Base-by-base conservation (phyloP, 495 filamentous ascomycete species). In the Monascus purpureus region DNA sequence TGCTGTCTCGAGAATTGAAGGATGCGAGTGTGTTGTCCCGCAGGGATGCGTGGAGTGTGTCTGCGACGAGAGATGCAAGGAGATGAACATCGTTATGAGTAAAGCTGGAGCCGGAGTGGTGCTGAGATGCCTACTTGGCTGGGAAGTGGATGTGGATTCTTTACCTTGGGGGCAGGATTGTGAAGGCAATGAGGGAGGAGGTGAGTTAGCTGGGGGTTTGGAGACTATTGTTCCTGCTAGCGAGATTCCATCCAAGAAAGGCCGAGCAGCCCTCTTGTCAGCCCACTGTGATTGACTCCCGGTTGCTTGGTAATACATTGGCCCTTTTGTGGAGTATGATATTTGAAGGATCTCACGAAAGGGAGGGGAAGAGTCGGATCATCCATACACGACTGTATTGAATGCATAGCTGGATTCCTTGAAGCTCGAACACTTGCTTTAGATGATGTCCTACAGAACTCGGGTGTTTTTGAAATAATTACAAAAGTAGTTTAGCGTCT, bases 31-130 rank as follows among this genome's bases (percentile, higher is more conserved):
- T 47, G 46, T 67, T 8, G 48, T 42, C 17, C 55, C 61, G 4
- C 68, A 73, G 39, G 90, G 90, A 0, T 96, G 90, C 58, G 52
- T 86, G 12, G 90, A 94, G 54, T 96, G 79, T 55, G 83, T 88
- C 12, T 83, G 78, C 41, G 76, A 75, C 32, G 85, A 93, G 53
- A 59, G 78, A 30, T 95, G 90, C 52, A 80, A 79, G 46, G 80
- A 95, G 57, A 73, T 70, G 40, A 94, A 94, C 47, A 70, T 80
- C 44, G 86, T 96, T 1, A 85, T 93, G 80, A 87, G 82, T 45
- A 96, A 95, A 57, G 80, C 78, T 4, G 90, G 92, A 0, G 75
- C 77, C 8, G 69, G 65, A 28, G 84, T 96, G 17, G 73, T 96
- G 26, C 52, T 96, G 39, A 75, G 73, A 49, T 70, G 68, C 33